Evolutionary conservation across 345 rosid species (phyloP).

Genomic region (Garcia nutans): DNA sequence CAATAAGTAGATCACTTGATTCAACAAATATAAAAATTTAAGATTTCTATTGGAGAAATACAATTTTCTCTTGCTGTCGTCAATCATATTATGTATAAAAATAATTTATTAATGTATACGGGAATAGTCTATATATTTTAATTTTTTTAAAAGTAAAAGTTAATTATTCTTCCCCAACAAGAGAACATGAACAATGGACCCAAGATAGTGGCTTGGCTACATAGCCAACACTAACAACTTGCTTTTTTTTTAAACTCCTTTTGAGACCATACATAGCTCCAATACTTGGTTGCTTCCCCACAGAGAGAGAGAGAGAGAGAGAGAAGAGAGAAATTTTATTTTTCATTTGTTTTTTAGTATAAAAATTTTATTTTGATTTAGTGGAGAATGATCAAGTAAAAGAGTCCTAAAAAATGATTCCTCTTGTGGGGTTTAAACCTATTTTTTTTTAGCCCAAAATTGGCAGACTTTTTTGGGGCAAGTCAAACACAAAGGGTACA

Average conservation of each 20-base stretch:
- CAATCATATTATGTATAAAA: too few relatives aligned
- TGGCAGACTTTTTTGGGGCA: slow-evolving; percentile 32
- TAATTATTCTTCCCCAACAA: slow-evolving; percentile 10
- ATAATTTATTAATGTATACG: too few relatives aligned
- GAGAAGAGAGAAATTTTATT: background rate
- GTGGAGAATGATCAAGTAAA: slow-evolving; percentile 24
- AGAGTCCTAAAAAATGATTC: background rate
- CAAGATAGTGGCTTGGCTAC: slow-evolving; percentile 7
- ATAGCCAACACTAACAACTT: too few relatives aligned
- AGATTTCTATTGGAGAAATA: too few relatives aligned
- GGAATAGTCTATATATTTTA: too few relatives aligned
- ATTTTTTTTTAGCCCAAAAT: slow-evolving; percentile 21
- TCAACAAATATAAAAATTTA: too few relatives aligned
- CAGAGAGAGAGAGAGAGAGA: slow-evolving; percentile 3
- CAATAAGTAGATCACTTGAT: too few relatives aligned
- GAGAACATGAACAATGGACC: slow-evolving; percentile 25
- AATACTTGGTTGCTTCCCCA: slow-evolving; percentile 7
- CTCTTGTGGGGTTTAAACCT: slow-evolving; percentile 19
- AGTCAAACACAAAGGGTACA: slow-evolving; percentile 31
- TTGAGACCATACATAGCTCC: slow-evolving; percentile 15
- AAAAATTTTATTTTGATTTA: background rate
- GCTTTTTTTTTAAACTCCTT: slow-evolving; percentile 11
- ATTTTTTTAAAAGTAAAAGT: background rate
- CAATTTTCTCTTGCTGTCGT: too few relatives aligned
- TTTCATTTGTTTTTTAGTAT: background rate